phyloP scores from a whole-genome alignment of 2,329 filamentous ascomycete genomes.

The Cladophialophora immunda region DNA sequence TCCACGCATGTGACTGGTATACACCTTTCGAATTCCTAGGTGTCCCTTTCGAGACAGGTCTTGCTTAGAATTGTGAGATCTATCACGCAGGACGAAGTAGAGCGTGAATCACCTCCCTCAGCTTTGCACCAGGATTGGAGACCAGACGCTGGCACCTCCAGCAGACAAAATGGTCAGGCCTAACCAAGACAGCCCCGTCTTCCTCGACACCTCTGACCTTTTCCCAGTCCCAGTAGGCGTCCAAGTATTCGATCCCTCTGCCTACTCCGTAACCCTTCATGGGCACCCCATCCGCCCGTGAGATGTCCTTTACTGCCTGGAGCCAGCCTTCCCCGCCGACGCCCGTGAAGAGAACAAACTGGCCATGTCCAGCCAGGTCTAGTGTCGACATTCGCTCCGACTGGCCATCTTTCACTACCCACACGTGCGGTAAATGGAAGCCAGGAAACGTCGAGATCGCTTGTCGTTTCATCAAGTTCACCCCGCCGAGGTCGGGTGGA shows the following conservation, averaged over 20 bases:
- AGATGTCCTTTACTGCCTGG: conserved; percentile 54
- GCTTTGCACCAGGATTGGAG: not conserved
- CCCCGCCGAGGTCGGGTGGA: conserved; percentile 21
- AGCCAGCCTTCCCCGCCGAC: conserved; percentile 66
- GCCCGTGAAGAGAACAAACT: conserved; percentile 61
- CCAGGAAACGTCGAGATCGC: conserved; percentile 65
- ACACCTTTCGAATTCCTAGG: no score
- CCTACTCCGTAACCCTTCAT: conserved; percentile 64
- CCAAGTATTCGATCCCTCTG: conserved; percentile 66
- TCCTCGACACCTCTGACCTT: conserved; percentile 63
- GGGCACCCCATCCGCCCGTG: conserved; percentile 52
- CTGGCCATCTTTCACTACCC: conserved; percentile 63
- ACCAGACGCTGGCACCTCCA: conserved; percentile 52
- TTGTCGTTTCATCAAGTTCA: conserved; percentile 55
- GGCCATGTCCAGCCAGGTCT: conserved; percentile 66
- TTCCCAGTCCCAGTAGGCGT: conserved; percentile 69
- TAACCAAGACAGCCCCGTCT: conserved; percentile 64
- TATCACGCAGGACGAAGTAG: not conserved
- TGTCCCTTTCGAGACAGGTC: no score
- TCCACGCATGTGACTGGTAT: no score
- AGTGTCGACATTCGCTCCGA: conserved; percentile 62
- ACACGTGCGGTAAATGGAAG: conserved; percentile 67
- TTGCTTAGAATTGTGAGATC: not conserved
- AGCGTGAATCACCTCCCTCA: conserved; percentile 4
- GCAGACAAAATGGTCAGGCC: conserved; percentile 67